phyloP scores from a whole-genome alignment of 257 asterid species.

The Misopates orontium region DNA sequence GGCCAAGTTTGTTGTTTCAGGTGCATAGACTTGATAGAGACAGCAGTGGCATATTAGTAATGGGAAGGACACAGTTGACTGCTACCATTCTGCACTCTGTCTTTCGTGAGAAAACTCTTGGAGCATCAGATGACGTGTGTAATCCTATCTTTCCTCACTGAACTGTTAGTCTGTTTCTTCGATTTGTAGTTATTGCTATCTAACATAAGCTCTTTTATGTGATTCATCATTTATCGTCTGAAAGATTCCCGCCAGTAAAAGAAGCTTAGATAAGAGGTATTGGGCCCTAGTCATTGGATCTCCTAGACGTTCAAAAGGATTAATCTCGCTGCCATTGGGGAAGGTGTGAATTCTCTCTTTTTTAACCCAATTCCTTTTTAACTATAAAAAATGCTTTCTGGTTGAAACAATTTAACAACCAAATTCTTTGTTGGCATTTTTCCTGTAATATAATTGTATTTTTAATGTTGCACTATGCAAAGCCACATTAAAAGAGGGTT shows the following conservation, averaged over 20 bases:
- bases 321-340: constrained; percentile 69
- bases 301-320: constrained; percentile 71
- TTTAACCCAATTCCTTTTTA: background rate
- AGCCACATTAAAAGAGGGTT: background rate
- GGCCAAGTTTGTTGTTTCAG: constrained; percentile 59
- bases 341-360: constrained; percentile 52
- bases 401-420: too few species aligned
- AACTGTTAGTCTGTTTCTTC: constrained; percentile 4
- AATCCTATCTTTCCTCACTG: constrained; percentile 1
- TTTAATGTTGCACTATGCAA: background rate
- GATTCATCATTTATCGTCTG: constrained; percentile 13
- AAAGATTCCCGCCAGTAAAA: constrained; percentile 52
- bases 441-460: background rate
- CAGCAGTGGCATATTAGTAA: constrained; percentile 90
- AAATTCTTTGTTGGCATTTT: constrained; percentile 16
- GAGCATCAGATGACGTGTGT: constrained; percentile 58
- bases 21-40: constrained; percentile 97
- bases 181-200: constrained; percentile 11
- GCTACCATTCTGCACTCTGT: constrained; percentile 79
- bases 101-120: constrained; percentile 84
- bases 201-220: constrained; percentile 16
- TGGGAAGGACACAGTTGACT: constrained; percentile 92
- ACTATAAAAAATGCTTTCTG: too few species aligned
- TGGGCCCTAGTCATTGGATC: constrained; percentile 95
- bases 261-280: constrained; percentile 67